Conservation (phyloP, 176 grass and related monocot species). For the Microstegium vimineum region DNA sequence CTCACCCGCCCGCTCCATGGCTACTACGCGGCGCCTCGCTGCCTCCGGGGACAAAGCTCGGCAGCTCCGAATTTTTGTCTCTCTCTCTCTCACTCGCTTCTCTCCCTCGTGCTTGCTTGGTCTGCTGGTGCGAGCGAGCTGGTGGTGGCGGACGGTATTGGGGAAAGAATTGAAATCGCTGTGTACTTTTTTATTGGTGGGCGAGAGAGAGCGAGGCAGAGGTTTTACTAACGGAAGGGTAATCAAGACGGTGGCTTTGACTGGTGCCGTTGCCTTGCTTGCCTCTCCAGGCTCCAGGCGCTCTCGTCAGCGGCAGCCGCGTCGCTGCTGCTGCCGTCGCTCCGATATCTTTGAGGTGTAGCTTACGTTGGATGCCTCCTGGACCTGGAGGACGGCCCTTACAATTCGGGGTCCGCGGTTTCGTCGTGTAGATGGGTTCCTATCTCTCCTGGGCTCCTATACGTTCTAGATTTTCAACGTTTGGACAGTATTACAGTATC, state of each 20-base stretch:
- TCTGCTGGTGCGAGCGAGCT: not conserved
- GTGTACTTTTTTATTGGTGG: not conserved
- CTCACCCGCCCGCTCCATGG: constrained; percentile 50
- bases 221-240: not conserved
- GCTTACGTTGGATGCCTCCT: not conserved
- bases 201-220: not conserved
- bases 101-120: not conserved
- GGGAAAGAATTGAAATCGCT: not conserved
- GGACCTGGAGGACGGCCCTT: not conserved
- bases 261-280: not conserved
- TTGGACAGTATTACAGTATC: too few relatives aligned
- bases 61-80: constrained; percentile 3
- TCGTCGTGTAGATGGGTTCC: not conserved
- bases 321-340: not conserved
- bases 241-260: constrained; percentile 12
- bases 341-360: not conserved
- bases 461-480: too few relatives aligned
- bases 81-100: not conserved
- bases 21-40: not conserved
- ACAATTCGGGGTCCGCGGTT: not conserved
- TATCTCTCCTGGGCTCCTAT: too few relatives aligned
- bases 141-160: not conserved
- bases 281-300: too few relatives aligned
- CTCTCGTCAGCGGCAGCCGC: not conserved
- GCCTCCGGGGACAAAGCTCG: constrained; percentile 12